Evolutionary conservation across 768 basidiomycete species (phyloP), one percentile per base, ranked within the genome.

Genomic region (Dacryopinax spathularia): DNA sequence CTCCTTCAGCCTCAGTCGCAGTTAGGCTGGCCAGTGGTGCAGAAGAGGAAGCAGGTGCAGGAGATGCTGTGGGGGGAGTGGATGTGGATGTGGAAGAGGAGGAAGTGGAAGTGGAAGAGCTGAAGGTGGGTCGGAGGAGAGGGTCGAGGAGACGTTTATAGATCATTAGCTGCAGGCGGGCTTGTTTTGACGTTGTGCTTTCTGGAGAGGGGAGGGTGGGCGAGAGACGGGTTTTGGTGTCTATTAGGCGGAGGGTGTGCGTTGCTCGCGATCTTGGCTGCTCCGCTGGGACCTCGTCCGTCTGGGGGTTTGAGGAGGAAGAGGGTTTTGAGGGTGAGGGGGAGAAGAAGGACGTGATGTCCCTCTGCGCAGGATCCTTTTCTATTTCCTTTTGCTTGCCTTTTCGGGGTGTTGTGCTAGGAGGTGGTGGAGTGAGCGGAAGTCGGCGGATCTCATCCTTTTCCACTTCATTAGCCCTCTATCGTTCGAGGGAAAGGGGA

Each of bases 371-470:
- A 3, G 48, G 18, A 29, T 22, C 25, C 25, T 56, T 13, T 9
- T 56, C 48, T 2, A 29, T 9, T 29, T 56, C 48, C 6, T n/a
- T n/a, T n/a, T n/a, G n/a, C n/a, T n/a, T n/a, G n/a, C n/a, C n/a
- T n/a, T n/a, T n/a, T n/a, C n/a, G n/a, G n/a, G n/a, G n/a, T n/a
- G n/a, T n/a, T n/a, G n/a, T n/a, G n/a, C n/a, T n/a, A n/a, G n/a
- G n/a, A n/a, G 48, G 18, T 31, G 22, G 48, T 31, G 7, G 9
- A 3, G 10, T 22, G 15, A 56, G 15, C 10, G 48, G 25, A 5
- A 29, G 25, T 56, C 48, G 48, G 5, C 48, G 48, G 48, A 56
- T 56, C 18, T 56, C 48, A 56, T 56, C 48, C 48, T 56, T n/a
- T n/a, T n/a, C n/a, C n/a, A n/a, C n/a, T n/a, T n/a, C n/a, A n/a